Percentiles rank a stretch among this genome's conserved stretches.
Conservation (phyloP, 495 filamentous ascomycete species). For the Amphirosellinia nigrospora region DNA sequence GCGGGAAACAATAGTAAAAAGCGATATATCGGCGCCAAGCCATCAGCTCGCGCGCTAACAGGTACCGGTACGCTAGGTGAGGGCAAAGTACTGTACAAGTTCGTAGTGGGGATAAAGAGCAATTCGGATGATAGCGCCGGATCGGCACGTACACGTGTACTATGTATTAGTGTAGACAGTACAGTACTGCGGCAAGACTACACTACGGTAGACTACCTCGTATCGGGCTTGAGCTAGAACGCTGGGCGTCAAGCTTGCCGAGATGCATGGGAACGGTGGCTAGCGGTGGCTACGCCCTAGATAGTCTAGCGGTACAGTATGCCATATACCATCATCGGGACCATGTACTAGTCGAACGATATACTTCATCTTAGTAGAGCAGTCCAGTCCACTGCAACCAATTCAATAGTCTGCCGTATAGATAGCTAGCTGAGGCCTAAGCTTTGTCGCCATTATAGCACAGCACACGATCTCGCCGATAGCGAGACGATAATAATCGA, state of each 20-base stretch:
- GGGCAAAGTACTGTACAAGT: neutral
- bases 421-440: slow-evolving; percentile 7
- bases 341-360: neutral
- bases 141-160: slow-evolving; percentile 22
- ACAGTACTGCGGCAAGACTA: neutral
- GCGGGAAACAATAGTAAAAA: neutral
- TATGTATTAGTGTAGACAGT: neutral
- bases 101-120: neutral
- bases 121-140: slow-evolving; percentile 16
- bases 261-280: slow-evolving; percentile 18
- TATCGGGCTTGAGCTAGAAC: slow-evolving; percentile 16
- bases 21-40: neutral
- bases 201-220: slow-evolving; percentile 9
- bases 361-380: neutral
- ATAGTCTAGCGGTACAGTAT: slow-evolving; percentile 15
- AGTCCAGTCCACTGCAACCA: slow-evolving; percentile 10
- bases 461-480: neutral
- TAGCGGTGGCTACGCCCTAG: slow-evolving; percentile 19
- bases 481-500: neutral
- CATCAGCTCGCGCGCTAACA: slow-evolving; percentile 9
- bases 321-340: neutral
- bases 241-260: slow-evolving; percentile 19
- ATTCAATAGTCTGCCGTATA: neutral
- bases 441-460: neutral
- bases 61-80: slow-evolving; percentile 3